Evolutionary conservation across 495 filamentous ascomycete species (phyloP), one percentile per base, ranked within the genome.

Genomic region (Xylaria curta): DNA sequence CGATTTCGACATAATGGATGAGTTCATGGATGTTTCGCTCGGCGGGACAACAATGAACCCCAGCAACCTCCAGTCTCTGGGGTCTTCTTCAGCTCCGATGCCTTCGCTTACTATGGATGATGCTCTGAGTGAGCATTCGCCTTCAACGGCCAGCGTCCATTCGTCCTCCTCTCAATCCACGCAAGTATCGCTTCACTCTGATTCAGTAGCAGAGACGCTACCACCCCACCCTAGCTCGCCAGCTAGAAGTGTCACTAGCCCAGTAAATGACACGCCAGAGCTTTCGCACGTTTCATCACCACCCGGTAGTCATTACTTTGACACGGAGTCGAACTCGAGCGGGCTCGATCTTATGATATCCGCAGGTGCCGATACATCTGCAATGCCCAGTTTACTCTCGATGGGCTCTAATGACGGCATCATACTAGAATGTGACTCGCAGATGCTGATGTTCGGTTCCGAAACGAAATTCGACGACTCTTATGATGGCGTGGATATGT

Each of bases 201-300:
- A 76, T 21, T 46, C 60, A 13, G 66, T 31, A 13, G 54, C 60
- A 24, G 78, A 82, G 38, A 69, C 70, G 13, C 56, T 81, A 10
- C 78, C 79, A 1, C 78, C 80, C 26, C 80, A 78, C 53, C 83
- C 85, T 1, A 75, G 73, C 19, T 86, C 86, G 58, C 86, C 86
- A 7, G 81, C 83, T 33, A 86, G 85, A 78, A 84, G 81, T 64
- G 76, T 81, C 19, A 71, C 73, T 8, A 79, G 77, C 63, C 75
- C 81, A 13, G 78, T 73, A 68, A 80, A 81, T 68, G 83, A 81
- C n/a, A 81, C 81, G 28, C 85, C 85, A 9, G 85, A 84, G 56
- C 82, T 87, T 69, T 82, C 86, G 33, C 81, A 83, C 42, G 83
- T 84, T 19, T 84, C 83, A 51, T 86, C 85, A 19, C 84, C 85